These are phyloP conservation scores for Fusarium sp. DNA, from an alignment of 2,329 filamentous ascomycete species.

Conservation along the genomic window DNA sequence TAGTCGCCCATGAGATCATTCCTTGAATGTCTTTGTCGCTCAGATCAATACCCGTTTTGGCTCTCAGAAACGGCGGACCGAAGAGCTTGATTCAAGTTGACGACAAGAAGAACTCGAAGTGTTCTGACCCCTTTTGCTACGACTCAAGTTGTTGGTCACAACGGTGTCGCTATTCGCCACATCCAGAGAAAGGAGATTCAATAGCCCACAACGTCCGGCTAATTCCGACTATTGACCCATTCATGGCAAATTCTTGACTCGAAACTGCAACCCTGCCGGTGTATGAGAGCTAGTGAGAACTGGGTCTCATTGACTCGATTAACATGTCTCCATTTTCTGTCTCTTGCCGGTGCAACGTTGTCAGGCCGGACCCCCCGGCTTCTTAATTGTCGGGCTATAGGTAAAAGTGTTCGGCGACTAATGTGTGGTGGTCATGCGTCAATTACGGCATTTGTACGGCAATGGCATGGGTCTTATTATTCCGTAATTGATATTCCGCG, in stretches of 20 bases:
- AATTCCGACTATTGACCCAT: neutral
- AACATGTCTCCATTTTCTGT: neutral
- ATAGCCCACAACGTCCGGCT: neutral
- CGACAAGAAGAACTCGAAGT: neutral
- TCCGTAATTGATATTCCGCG: neutral
- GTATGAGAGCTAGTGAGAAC: neutral
- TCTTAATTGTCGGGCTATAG: neutral
- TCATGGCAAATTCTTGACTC: neutral
- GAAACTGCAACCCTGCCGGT: neutral
- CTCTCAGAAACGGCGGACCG: neutral
- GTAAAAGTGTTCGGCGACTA: neutral
- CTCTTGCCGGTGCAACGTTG: neutral
- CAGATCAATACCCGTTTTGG: neutral
- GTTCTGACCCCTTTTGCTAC: neutral
- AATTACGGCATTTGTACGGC: neutral
- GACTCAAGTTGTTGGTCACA: neutral
- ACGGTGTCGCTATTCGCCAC: neutral
- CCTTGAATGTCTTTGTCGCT: neutral
- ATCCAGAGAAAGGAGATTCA: neutral
- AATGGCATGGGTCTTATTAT: neutral
- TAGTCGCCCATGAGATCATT: neutral
- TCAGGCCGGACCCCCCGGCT: neutral
- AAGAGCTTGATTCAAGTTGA: neutral
- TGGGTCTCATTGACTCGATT: neutral
- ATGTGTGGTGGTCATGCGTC: neutral